phyloP scores from a whole-genome alignment of 2,329 filamentous ascomycete genomes.

The Trichophyton benhamiae region DNA sequence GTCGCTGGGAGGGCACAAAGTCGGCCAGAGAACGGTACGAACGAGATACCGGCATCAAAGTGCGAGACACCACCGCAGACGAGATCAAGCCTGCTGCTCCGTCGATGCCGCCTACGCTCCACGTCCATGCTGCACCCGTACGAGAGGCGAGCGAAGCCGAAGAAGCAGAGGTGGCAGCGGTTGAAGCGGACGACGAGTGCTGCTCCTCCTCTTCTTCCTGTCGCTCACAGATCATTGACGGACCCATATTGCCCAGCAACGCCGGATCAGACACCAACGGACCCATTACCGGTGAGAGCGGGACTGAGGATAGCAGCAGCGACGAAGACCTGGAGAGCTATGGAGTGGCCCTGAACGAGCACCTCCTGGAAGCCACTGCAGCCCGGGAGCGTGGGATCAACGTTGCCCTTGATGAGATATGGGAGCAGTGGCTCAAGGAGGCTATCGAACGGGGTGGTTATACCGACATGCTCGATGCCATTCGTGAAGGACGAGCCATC shows the following conservation, averaged over 20 bases:
- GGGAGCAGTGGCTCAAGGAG: constrained; percentile 49
- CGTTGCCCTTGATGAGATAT: constrained; percentile 35
- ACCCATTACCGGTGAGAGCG: not conserved
- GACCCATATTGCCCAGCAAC: constrained; percentile 7
- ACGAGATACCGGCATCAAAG: constrained; percentile 45
- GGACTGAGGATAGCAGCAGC: constrained; percentile 26
- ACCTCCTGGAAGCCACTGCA: constrained; percentile 41
- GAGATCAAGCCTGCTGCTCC: constrained; percentile 42
- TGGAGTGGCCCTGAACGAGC: constrained; percentile 41
- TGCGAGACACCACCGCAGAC: constrained; percentile 50
- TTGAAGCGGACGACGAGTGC: not conserved
- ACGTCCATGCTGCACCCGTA: constrained; percentile 18
- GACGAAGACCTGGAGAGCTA: constrained; percentile 40
- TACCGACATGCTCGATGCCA: constrained; percentile 30
- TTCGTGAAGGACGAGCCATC: constrained; percentile 26
- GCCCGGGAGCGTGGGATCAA: constrained; percentile 39
- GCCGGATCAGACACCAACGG: constrained; percentile 14
- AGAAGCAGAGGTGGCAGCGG: constrained; percentile 12
- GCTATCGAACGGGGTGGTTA: constrained; percentile 40
- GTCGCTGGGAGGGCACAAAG: constrained; percentile 45
- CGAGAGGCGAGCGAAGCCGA: no score
- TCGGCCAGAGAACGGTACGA: constrained; percentile 36
- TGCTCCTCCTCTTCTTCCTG: not conserved
- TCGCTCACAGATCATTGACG: not conserved
- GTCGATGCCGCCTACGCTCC: constrained; percentile 21